Percentiles rank a stretch among this genome's conserved stretches.
These are phyloP conservation scores for Aureobasidium lini DNA, from an alignment of 2,329 filamentous ascomycete genomes.

Conservation along the genomic window DNA sequence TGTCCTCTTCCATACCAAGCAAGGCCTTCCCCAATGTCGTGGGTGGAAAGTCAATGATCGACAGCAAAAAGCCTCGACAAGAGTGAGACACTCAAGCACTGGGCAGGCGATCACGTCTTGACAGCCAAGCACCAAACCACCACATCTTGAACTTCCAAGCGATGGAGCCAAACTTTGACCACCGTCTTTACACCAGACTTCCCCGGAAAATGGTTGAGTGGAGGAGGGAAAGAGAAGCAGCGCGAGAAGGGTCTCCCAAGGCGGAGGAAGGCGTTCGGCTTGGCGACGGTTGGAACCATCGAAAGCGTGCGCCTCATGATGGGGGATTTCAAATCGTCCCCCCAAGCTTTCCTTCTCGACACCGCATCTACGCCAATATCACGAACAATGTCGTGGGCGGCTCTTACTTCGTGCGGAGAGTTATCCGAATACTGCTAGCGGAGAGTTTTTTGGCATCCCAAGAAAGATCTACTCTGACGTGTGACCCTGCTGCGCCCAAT, in stretches of 20 bases:
- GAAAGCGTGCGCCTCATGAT: background rate
- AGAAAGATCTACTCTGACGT: background rate
- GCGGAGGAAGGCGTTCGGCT: background rate
- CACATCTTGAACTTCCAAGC: no score
- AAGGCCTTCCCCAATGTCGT: background rate
- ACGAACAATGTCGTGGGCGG: background rate
- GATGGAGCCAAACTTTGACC: no score
- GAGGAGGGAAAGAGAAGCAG: background rate
- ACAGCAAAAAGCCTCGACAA: background rate
- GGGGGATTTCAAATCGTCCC: conserved; percentile 1
- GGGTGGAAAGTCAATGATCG: background rate
- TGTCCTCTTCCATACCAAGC: background rate
- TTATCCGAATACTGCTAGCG: no score
- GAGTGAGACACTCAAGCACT: conserved; percentile 1
- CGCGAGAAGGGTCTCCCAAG: background rate
- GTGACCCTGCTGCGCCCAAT: conserved; percentile 2
- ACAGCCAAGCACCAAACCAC: background rate
- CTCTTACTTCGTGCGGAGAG: background rate
- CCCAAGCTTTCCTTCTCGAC: background rate
- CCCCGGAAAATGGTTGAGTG: background rate
- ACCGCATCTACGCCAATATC: background rate
- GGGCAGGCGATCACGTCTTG: background rate
- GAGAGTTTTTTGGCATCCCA: background rate
- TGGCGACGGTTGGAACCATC: conserved; percentile 9
- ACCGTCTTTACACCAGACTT: no score